Base-by-base conservation (phyloP, 2,329 filamentous ascomycete species). In the Rosellinia necatrix region DNA sequence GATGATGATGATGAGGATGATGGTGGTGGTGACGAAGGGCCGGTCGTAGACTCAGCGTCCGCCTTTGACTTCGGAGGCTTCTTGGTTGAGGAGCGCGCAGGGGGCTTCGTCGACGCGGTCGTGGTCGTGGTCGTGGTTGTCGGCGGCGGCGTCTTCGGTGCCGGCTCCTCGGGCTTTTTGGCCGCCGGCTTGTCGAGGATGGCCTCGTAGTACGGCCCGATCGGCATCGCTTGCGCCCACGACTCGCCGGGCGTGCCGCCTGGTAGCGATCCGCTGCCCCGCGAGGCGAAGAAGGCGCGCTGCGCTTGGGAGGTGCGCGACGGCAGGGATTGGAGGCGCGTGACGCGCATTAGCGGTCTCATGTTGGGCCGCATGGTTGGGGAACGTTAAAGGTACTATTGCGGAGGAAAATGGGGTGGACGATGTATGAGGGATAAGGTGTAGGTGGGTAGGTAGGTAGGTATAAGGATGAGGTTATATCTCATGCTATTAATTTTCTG, bases 171-270 rank as follows among this genome's bases (percentile, higher is more conserved):
- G 41, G 75, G 75, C 64, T 81, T 81, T 30, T 69, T 64, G 1
- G 75, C 75, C 7, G 74, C 71, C 0, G 79, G 78, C 4, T 72
- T 73, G 44, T 76, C 73, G 40, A 86, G 74, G 21, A 87, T 78
- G n/a, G 74, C 70, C 61, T 84, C 78, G 70, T 87, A 87, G 72
- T 84, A 87, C 32, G 74, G 69, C 1, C 84, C 84, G 0, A 85
- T 73, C 0, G 83, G 82, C 13, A 73, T 71, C n/a, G 72, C 75
- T 62, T 81, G 78, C 52, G 76, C 67, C 30, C 68, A 66, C 24
- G 58, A 59, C 55, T 67, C 69, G 43, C 64, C 61, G 19, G 62
- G 61, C 7, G 69, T 65, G 54, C 67, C 67, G 53, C 63, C 66
- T 10, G 64, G 68, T 7, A 67, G 63, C 49, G 40, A 59, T 40